Conservation (phyloP, 2,329 filamentous ascomycete species). For the Colletotrichum somersetense region DNA sequence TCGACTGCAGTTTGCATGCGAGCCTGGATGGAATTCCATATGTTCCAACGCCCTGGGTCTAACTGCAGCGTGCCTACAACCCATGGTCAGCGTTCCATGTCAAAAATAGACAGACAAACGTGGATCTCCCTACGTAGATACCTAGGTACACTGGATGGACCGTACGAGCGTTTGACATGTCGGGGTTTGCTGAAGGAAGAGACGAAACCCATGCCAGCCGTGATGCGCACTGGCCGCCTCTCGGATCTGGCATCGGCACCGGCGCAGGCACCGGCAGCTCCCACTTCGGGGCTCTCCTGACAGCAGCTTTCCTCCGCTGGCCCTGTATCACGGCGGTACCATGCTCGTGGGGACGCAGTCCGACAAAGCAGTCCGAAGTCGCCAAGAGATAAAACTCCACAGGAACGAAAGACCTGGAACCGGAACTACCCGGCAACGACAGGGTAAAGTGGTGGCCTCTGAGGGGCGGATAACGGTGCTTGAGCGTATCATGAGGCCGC, state of each 20-base stretch:
- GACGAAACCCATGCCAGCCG: slow-evolving; percentile 3
- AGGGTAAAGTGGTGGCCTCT: slow-evolving; percentile 8
- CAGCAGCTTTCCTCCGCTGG: not conserved
- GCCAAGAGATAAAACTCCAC: not conserved
- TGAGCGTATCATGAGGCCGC: not conserved
- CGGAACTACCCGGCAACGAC: not conserved
- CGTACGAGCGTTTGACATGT: not conserved
- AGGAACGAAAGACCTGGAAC: no score
- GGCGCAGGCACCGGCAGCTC: not conserved
- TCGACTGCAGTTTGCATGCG: not conserved
- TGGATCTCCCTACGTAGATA: not conserved
- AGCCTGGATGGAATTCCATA: not conserved
- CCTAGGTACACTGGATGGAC: no score
- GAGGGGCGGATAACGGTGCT: slow-evolving; percentile 8
- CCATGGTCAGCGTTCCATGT: not conserved
- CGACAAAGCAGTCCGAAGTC: not conserved
- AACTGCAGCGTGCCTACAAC: no score
- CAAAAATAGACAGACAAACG: not conserved
- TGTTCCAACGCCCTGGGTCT: not conserved
- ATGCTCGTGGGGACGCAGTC: not conserved
- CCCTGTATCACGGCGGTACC: not conserved
- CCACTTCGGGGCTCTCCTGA: not conserved
- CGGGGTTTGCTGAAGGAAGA: slow-evolving; percentile 25
- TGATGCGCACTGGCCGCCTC: not conserved
- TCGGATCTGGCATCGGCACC: not conserved